phyloP scores from a whole-genome alignment of 495 filamentous ascomycete genomes.

The Aspergillus baeticus region DNA sequence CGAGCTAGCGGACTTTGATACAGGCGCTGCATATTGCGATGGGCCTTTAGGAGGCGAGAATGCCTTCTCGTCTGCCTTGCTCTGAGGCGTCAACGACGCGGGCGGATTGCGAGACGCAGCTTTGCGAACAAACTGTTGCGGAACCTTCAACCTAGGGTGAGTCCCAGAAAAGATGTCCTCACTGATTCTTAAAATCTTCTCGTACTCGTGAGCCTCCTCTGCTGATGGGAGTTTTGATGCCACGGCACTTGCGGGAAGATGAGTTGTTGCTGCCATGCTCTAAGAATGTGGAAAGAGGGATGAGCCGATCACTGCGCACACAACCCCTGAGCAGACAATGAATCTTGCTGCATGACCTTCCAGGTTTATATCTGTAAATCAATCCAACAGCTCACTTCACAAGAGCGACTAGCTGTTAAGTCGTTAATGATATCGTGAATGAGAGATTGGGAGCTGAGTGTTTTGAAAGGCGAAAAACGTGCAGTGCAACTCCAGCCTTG shows the following conservation, averaged over 20 bases:
- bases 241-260: conserved; percentile 35
- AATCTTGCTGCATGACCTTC: conserved; percentile 3
- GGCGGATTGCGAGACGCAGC: conserved; percentile 30
- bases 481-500: neutral
- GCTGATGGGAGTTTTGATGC: conserved; percentile 29
- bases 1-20: conserved; percentile 25
- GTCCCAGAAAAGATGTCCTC: conserved; percentile 73
- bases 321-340: neutral
- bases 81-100: conserved; percentile 21
- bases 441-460: neutral
- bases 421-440: neutral
- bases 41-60: conserved; percentile 27
- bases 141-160: conserved; percentile 72
- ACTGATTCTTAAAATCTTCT: conserved; percentile 72
- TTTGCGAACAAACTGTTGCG: conserved; percentile 58
- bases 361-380: neutral
- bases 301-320: conserved; percentile 8
- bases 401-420: neutral
- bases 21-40: conserved; percentile 27
- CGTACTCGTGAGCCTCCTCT: conserved; percentile 55
- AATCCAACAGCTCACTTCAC: neutral
- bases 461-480: neutral
- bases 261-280: conserved; percentile 41
- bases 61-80: conserved; percentile 25
- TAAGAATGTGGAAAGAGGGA: conserved; percentile 4